phyloP scores from a whole-genome alignment of 371 early-diverging fungal genomes.

The Chytridium lagenaria region DNA sequence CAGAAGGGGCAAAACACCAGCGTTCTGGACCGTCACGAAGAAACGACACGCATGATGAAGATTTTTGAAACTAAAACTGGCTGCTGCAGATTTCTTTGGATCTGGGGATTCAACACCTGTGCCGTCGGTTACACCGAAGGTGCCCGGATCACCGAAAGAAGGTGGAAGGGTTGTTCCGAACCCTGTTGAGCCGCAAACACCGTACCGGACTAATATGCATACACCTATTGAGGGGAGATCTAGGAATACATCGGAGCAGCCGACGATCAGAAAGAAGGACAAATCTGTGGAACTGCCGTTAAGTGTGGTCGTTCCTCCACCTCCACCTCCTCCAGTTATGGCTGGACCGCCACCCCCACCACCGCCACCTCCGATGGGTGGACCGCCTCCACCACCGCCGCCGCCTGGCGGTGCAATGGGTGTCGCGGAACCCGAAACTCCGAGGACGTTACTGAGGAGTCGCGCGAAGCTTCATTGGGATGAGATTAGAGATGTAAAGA shows the following conservation, averaged over 20 bases:
- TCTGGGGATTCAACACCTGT: not conserved
- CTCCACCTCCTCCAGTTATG: conserved; percentile 31
- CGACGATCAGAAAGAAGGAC: too few species aligned
- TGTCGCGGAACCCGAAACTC: not conserved
- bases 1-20: not conserved
- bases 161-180: not conserved
- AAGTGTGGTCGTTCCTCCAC: conserved; percentile 11
- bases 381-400: too few species aligned
- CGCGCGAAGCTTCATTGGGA: conserved; percentile 57
- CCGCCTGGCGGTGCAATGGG: too few species aligned
- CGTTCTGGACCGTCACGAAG: not conserved
- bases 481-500: conserved; percentile 52
- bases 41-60: not conserved
- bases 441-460: conserved; percentile 17
- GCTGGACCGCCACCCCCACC: too few species aligned
- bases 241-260: too few species aligned
- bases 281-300: not conserved
- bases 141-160: not conserved
- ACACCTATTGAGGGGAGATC: too few species aligned
- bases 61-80: not conserved
- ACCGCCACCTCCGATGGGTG: too few species aligned
- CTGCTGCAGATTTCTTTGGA: conserved; percentile 2
- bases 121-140: not conserved
- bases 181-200: too few species aligned
- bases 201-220: too few species aligned